Conservation (phyloP, 139 green algal genomes). For the Coccomyxa sp. region DNA sequence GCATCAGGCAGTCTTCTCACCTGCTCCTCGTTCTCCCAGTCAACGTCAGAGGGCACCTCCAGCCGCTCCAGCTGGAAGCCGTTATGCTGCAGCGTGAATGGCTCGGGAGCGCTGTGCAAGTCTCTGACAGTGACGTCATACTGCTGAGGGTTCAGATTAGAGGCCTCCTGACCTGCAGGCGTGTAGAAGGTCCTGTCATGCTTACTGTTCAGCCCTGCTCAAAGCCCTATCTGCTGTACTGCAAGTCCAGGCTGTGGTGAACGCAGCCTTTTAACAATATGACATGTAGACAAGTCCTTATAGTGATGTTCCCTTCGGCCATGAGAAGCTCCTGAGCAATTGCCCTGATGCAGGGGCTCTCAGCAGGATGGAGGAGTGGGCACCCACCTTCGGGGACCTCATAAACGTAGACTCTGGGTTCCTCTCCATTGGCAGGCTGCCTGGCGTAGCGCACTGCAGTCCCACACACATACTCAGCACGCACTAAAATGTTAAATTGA, state of each 20-base stretch:
- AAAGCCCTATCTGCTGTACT: background rate
- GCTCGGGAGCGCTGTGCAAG: background rate
- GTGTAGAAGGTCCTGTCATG: background rate
- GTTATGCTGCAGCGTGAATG: background rate
- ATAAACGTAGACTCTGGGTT: background rate
- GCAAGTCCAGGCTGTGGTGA: background rate
- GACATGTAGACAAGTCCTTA: background rate
- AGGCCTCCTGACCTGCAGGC: background rate
- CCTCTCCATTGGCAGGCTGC: background rate
- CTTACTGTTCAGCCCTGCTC: background rate
- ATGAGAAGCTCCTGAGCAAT: background rate
- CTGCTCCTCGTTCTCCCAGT: conserved; percentile 2
- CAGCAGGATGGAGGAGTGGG: background rate
- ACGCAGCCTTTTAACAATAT: background rate
- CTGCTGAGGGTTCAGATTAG: background rate
- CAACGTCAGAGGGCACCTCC: background rate
- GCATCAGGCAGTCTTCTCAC: background rate
- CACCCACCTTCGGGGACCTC: background rate
- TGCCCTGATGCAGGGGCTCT: background rate
- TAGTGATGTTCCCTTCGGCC: background rate
- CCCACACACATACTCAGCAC: background rate
- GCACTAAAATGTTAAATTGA: too few relatives aligned
- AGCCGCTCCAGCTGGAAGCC: conserved; percentile 1
- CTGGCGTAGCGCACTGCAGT: background rate
- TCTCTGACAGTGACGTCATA: background rate